phyloP scores from a whole-genome alignment of 1,284 basidiomycete species.

The Farysia itapuensis region DNA sequence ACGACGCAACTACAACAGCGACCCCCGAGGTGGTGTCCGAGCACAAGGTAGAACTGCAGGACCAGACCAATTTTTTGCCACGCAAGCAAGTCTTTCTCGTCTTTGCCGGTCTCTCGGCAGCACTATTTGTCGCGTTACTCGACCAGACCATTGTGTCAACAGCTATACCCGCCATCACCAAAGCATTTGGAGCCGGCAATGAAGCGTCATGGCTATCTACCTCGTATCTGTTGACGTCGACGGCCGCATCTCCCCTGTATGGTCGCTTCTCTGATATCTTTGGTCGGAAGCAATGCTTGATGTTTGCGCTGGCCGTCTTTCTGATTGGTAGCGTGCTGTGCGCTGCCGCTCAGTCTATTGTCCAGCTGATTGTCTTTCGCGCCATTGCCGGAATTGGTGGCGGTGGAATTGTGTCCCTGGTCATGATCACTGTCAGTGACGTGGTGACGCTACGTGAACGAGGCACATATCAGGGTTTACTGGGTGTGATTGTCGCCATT shows the following conservation, averaged over 20 bases:
- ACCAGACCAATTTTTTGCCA: conserved; percentile 77
- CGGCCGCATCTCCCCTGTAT: conserved; percentile 58
- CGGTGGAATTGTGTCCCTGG: conserved; percentile 70
- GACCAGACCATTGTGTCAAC: conserved; percentile 60
- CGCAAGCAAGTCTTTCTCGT: conserved; percentile 69
- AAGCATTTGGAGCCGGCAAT: conserved; percentile 31
- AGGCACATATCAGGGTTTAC: conserved; percentile 44
- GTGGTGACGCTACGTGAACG: conserved; percentile 42
- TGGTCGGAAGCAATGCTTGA: conserved; percentile 71
- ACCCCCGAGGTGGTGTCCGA: conserved; percentile 21
- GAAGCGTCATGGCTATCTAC: conserved; percentile 63
- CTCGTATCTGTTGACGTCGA: conserved; percentile 61
- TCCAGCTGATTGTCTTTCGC: conserved; percentile 74
- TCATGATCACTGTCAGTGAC: conserved; percentile 61
- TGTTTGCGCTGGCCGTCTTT: conserved; percentile 69
- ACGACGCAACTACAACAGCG: conserved; percentile 11
- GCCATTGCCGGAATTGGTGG: conserved; percentile 70
- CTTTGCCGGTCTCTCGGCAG: conserved; percentile 67
- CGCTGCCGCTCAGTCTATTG: conserved; percentile 61
- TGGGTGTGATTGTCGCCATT: conserved; percentile 41
- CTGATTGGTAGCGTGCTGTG: conserved; percentile 60
- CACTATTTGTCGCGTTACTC: conserved; percentile 52
- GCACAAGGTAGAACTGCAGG: conserved; percentile 64
- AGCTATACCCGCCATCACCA: conserved; percentile 55
- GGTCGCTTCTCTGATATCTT: conserved; percentile 67